Conservation (phyloP, 2,329 filamentous ascomycete species). For the Plectosphaerella plurivora region DNA sequence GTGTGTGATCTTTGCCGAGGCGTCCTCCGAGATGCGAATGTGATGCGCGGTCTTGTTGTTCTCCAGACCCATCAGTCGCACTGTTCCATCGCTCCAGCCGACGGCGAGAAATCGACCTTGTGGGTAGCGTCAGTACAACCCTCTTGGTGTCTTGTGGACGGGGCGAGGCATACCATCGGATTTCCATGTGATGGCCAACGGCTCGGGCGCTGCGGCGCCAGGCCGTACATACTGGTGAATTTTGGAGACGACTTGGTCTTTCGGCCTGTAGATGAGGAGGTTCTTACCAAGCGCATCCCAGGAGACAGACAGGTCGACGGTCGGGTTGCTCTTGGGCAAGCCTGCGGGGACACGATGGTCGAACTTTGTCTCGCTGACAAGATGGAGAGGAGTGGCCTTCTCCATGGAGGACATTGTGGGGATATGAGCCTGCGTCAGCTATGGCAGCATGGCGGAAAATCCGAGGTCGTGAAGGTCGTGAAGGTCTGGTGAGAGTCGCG, state of each 20-base stretch:
- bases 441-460: no score
- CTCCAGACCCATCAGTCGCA: constrained; percentile 74
- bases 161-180: constrained; percentile 50
- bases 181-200: constrained; percentile 58
- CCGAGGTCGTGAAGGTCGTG: no score
- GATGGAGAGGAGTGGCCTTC: constrained; percentile 27
- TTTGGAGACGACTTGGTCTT: constrained; percentile 61
- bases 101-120: constrained; percentile 73
- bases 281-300: constrained; percentile 62
- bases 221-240: constrained; percentile 39
- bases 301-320: constrained; percentile 77
- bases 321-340: constrained; percentile 72
- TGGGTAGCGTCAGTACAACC: not conserved
- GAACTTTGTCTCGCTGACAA: constrained; percentile 54
- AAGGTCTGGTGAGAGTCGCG: no score
- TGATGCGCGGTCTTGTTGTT: constrained; percentile 78
- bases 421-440: no score
- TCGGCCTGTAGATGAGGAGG: constrained; percentile 73
- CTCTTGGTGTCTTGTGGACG: not conserved
- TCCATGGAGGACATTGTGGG: no score
- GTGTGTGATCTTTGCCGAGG: constrained; percentile 40
- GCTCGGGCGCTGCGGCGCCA: constrained; percentile 34
- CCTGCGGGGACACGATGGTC: constrained; percentile 48
- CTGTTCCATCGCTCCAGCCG: constrained; percentile 75
- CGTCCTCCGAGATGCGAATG: constrained; percentile 48